These are phyloP conservation scores for Fusarium sp. DNA, from an alignment of 2,329 filamentous ascomycete species.

Conservation along the genomic window DNA sequence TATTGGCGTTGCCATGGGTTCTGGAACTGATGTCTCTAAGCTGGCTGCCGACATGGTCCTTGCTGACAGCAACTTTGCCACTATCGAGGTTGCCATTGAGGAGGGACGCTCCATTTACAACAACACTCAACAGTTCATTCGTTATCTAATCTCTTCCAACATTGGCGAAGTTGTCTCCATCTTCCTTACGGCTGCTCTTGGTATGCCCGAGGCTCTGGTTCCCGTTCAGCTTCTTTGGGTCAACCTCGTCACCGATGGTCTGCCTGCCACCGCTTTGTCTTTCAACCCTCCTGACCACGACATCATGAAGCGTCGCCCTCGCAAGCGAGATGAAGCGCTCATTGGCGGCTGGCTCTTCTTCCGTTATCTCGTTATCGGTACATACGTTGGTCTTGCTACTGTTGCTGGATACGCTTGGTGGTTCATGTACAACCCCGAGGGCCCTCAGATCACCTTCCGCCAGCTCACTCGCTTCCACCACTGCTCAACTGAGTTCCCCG, in stretches of 20 bases:
- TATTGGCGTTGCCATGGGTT: slow-evolving; percentile 99
- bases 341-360: slow-evolving; percentile 98
- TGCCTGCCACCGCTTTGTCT: slow-evolving; percentile 93
- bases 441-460: slow-evolving; percentile 90
- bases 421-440: slow-evolving; percentile 95
- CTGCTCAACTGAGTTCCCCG: slow-evolving; percentile 85
- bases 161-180: slow-evolving; percentile 99
- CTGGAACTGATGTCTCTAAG: slow-evolving; percentile 96
- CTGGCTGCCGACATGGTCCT: slow-evolving; percentile 98
- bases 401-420: slow-evolving; percentile 99
- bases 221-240: slow-evolving; percentile 99
- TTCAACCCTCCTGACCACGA: slow-evolving; percentile 99
- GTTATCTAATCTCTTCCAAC: slow-evolving; percentile 98
- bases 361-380: slow-evolving; percentile 95
- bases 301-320: slow-evolving; percentile 92
- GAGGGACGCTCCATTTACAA: slow-evolving; percentile 99
- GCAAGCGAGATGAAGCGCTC: slow-evolving; percentile 91
- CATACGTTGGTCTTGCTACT: slow-evolving; percentile 93
- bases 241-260: slow-evolving; percentile 96
- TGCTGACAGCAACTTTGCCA: slow-evolving; percentile 98
- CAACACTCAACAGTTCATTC: slow-evolving; percentile 99
- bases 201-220: slow-evolving; percentile 97
- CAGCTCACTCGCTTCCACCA: slow-evolving; percentile 94
- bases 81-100: slow-evolving; percentile 94
- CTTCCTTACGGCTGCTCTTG: slow-evolving; percentile 94